Percentiles rank a stretch among this genome's conserved stretches.
phyloP scores from a whole-genome alignment of 768 basidiomycete species.

The Tephrocybe sp. region DNA sequence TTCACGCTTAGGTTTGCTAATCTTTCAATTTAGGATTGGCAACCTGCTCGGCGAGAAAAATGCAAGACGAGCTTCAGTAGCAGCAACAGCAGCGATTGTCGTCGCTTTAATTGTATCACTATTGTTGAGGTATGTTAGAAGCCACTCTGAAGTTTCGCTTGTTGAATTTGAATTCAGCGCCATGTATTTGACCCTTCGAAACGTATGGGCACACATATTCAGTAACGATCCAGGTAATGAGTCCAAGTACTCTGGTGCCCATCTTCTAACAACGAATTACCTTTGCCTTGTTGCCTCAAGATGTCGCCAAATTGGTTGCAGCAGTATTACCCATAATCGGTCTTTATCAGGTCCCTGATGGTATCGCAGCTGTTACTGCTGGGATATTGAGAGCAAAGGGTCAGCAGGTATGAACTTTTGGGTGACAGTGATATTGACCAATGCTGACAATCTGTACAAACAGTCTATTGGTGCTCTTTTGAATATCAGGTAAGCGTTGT shows the following conservation, averaged over 20 bases:
- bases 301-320: conserved; percentile 57
- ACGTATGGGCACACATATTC: conserved; percentile 69
- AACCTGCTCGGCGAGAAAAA: background rate
- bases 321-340: conserved; percentile 69
- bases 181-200: conserved; percentile 54
- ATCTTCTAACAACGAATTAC: background rate
- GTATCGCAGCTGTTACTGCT: conserved; percentile 55
- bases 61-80: background rate
- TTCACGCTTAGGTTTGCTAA: background rate
- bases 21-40: background rate
- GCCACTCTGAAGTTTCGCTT: background rate
- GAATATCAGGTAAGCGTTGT: background rate
- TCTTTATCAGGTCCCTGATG: conserved; percentile 83
- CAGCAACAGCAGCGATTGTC: conserved; percentile 52
- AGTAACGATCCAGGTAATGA: conserved; percentile 57
- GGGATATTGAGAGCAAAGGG: conserved; percentile 83
- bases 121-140: background rate
- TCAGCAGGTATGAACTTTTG: conserved; percentile 47
- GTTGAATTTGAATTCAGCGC: conserved; percentile 27
- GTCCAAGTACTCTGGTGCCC: background rate
- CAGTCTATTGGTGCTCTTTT: background rate
- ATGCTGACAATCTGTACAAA: background rate
- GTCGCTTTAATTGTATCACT: conserved; percentile 46
- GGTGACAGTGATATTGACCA: background rate
- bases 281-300: conserved; percentile 23